Base-by-base conservation (phyloP, 371 early-diverging fungal species). In the Circinella umbellata region DNA sequence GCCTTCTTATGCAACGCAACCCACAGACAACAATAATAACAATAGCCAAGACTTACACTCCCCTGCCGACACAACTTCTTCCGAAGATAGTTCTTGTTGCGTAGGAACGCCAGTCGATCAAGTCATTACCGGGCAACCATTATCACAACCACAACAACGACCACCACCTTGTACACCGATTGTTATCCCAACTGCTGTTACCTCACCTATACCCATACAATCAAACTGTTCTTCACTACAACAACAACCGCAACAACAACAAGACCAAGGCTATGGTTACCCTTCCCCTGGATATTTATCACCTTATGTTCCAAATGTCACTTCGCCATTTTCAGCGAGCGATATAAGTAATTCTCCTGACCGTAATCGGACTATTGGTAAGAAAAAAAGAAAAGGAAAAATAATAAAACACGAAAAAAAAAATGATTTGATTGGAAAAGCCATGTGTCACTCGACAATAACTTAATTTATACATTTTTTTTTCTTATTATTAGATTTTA, bases 161-260 rank as follows among this genome's bases (percentile, higher is more conserved):
- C 14, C 15, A 51, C 51, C 8, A 51, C 51, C 51, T n/a, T 51
- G 51, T 51, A 15, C 51, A 13, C 57, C 57, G 1, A 13, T 10
- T 57, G 34, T n/a, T 57, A 18, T n/a, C 18, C 27, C 34, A 9
- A 18, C 57, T 18, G 57, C 35, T 57, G 57, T 34, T 57, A 34
- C 57, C 27, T 57, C 57, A 34, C 57, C 57, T 57, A 57, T 57
- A 27, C 57, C 57, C 57, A 57, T 57, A 34, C 57, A 57, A n/a
- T n/a, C 42, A 9, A 6, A 42, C 11, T 42, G 9, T 9, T 42
- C 42, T 11, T 42, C 42, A 42, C 42, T 9, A 42, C 42, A 42
- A 42, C 42, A 42, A 42, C 42, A 42, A 11, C 42, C 6, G 11
- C 42, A 42, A 42, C 42, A 42, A 42, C 42, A 42, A 3, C 42